Percentiles rank a stretch among this genome's conserved stretches.
phyloP scores from a whole-genome alignment of 1,139 yeast genomes.

The Spencermartinsiella ligniputridi region DNA sequence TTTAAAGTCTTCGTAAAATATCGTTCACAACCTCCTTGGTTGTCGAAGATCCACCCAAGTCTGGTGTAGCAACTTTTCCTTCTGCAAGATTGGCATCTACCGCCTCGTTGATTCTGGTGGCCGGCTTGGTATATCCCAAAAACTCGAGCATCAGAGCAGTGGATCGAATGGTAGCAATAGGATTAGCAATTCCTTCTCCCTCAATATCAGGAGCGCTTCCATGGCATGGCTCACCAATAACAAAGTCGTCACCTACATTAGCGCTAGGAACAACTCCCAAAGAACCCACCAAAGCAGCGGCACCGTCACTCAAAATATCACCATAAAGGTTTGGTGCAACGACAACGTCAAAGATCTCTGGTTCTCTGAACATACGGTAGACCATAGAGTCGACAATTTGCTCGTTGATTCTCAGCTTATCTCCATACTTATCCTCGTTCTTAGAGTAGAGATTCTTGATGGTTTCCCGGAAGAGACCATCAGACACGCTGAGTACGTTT shows the following conservation, averaged over 20 bases:
- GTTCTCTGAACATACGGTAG: conserved; percentile 96
- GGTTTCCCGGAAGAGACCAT: conserved; percentile 94
- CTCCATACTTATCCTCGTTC: conserved; percentile 48
- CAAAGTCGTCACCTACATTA: conserved; percentile 92
- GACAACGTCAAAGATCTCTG: conserved; percentile 92
- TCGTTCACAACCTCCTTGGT: conserved; percentile 87
- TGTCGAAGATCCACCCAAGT: conserved; percentile 82
- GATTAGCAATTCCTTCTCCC: conserved; percentile 92
- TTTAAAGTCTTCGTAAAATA: conserved; percentile 53
- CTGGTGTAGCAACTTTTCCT: conserved; percentile 83
- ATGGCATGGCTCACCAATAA: conserved; percentile 98
- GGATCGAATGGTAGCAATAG: conserved; percentile 95
- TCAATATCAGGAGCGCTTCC: conserved; percentile 99
- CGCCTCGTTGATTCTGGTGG: conserved; percentile 87
- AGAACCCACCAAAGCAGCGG: conserved; percentile 98
- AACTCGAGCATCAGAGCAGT: conserved; percentile 96
- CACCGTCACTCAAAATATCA: conserved; percentile 96
- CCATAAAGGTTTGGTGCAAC: conserved; percentile 99
- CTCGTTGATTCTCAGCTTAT: conserved; percentile 56
- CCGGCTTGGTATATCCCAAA: conserved; percentile 86
- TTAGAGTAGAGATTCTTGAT: conserved; percentile 72
- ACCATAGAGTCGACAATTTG: conserved; percentile 99
- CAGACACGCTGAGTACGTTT: conserved; percentile 86
- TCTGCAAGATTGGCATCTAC: conserved; percentile 90
- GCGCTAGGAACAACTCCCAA: conserved; percentile 98